Base-by-base conservation (phyloP, 2,329 filamentous ascomycete genomes). In the Aureobasidium sp. region DNA sequence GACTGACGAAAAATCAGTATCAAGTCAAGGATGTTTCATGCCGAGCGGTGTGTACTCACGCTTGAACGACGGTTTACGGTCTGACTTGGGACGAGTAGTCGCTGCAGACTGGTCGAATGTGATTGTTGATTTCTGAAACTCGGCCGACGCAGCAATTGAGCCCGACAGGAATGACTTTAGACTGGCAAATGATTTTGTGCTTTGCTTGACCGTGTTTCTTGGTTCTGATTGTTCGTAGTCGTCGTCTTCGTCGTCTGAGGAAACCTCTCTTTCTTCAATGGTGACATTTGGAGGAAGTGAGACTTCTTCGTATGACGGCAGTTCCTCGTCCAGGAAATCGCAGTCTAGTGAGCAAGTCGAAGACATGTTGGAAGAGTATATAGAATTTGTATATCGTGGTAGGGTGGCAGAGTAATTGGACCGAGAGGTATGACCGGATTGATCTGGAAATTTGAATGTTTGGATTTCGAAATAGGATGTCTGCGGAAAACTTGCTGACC, bases 131-230 rank as follows among this genome's bases (percentile, higher is more conserved):
- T 51, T 41, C 27, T 30, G 25, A 41, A 41, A 32, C 30, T 51
- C 35, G 37, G 32, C 35, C 32, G 44, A 37, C 32, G 29, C 17
- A 51, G 37, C 35, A 24, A 19, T 29, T 6, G 35, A 27, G 17
- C 51, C 41, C 3, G 52, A 40, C 7, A 54, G 44, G 24, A 54
- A 40, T 22, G 53, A 54, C 22, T 54, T 54, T 14, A 54, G 19
- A n/a, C 41, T 49, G 10, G 42, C 44, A 21, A 49, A 37, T 25
- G 30, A 39, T 19, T 24, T 45, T 30, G 39, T 47, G 35, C 35
- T 41, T 34, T 45, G 44, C n/a, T 32, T 38, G 34, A 32, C 21
- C 14, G 17, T 48, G 27, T 3, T 48, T 19, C 24, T 25, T 19
- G 22, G 25, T 24, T 54, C 51, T 7, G 14, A 8, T 25, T 54